Evolutionary conservation across 148 eudicot species (phyloP), one percentile per base, ranked within the genome.

Genomic region (Camellia sinensis): DNA sequence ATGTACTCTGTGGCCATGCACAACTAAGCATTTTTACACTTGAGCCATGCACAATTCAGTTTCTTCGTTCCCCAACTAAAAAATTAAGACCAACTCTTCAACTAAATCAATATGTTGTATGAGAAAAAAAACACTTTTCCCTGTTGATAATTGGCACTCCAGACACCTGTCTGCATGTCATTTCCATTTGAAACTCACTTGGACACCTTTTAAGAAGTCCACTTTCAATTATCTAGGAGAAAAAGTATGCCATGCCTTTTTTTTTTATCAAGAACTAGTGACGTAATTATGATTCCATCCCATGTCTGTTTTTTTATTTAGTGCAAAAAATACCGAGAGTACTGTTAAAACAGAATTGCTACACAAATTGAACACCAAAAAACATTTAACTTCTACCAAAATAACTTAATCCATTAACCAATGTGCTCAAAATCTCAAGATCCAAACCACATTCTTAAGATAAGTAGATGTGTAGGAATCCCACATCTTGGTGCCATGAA

Each of bases 311-410:
- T 9, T 15, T 15, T 10, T 18, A 21, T n/a, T 69, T 69, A 17
- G 53, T 7, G 2, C 46, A 3, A 37, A 29, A 73, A 53, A 54
- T 6, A 18, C 18, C 12, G 8, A 46, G 48, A 41, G 76, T 40
- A 56, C 76, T 53, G 76, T 73, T 73, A 73, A 50, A 73, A 22
- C 45, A 54, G 40, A 21, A 54, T 29, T 53, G 10, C 76, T 44
- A 18, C 54, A 45, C 13, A 21, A 44, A 7, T 17, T 45, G 54
- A 54, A 54, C 59, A 6, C 12, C 8, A 54, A 54, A 54, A 54
- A 29, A 29, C 37, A 29, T 29, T 29, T 29, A 29, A 29, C 37
- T 29, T 29, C 37, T 2, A 64, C 21, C 67, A 9, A 64, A 4
- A 21, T 21, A 64, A 21, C 29, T 21, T 9, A 8, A 9, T 64